Percentiles rank a stretch among this genome's conserved stretches.
phyloP scores from a whole-genome alignment of 1,139 yeast species.

The Suhomyces terraborum region DNA sequence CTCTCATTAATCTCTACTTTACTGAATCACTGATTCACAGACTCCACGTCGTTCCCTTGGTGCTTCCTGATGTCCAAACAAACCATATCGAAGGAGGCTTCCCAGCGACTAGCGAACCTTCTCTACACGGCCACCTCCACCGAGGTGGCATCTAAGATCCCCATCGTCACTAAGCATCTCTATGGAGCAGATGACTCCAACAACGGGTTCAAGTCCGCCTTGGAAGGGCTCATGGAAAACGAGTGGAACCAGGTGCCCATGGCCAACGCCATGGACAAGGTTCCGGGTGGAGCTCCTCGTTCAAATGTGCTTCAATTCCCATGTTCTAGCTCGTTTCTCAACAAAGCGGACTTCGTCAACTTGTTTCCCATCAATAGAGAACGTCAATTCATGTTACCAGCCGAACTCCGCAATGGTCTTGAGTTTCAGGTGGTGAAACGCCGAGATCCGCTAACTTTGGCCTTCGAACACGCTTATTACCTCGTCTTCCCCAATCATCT shows the following conservation, averaged over 20 bases:
- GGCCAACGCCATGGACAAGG: slow-evolving; percentile 26
- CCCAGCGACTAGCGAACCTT: slow-evolving; percentile 34
- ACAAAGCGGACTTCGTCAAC: slow-evolving; percentile 40
- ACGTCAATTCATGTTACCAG: slow-evolving; percentile 29
- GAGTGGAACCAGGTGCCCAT: slow-evolving; percentile 37
- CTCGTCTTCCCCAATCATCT: slow-evolving; percentile 48
- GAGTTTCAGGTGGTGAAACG: slow-evolving; percentile 45
- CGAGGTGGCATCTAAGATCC: slow-evolving; percentile 31
- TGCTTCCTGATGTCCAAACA: slow-evolving; percentile 25
- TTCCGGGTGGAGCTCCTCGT: slow-evolving; percentile 20
- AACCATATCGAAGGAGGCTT: slow-evolving; percentile 24
- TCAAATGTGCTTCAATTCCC: slow-evolving; percentile 39
- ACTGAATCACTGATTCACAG: too few relatives aligned
- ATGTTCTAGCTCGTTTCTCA: slow-evolving; percentile 40
- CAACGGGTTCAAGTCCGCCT: slow-evolving; percentile 23
- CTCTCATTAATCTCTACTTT: too few relatives aligned
- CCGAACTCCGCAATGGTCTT: slow-evolving; percentile 26
- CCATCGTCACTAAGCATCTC: slow-evolving; percentile 29
- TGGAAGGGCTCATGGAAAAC: slow-evolving; percentile 34
- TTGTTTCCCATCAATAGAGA: slow-evolving; percentile 38
- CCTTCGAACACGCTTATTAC: slow-evolving; percentile 52
- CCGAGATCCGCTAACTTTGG: slow-evolving; percentile 47
- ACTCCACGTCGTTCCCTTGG: too few relatives aligned
- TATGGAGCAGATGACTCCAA: slow-evolving; percentile 23
- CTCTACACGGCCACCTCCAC: slow-evolving; percentile 35